phyloP scores from a whole-genome alignment of 305 asterid genomes.

The Fraxinus albicans region DNA sequence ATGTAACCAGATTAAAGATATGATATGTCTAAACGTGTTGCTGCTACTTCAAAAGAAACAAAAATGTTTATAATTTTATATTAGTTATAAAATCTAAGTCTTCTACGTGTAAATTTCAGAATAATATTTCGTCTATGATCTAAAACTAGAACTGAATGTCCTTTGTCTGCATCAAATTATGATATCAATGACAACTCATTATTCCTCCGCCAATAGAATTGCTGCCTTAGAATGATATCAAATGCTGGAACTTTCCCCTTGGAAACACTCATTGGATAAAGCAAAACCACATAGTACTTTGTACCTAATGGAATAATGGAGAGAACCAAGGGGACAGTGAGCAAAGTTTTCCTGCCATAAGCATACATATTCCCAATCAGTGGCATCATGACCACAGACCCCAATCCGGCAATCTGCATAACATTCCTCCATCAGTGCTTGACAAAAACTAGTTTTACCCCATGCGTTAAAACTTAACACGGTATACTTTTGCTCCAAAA shows the following conservation, averaged over 20 bases:
- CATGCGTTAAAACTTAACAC: too few species aligned
- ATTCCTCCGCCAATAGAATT: not conserved
- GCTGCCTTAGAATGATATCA: not conserved
- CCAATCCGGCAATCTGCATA: conserved; percentile 3
- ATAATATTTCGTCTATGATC: not conserved
- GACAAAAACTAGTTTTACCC: not conserved
- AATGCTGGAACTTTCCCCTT: not conserved
- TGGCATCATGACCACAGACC: conserved; percentile 8
- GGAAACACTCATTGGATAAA: not conserved
- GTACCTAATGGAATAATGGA: too few species aligned
- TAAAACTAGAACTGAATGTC: not conserved
- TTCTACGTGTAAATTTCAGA: not conserved
- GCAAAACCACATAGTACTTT: too few species aligned
- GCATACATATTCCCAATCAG: conserved; percentile 12
- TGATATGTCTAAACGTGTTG: not conserved
- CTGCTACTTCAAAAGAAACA: not conserved
- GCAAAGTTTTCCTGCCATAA: conserved; percentile 7
- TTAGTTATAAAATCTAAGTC: not conserved
- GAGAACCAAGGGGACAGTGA: not conserved
- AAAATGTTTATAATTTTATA: not conserved
- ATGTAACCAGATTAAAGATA: not conserved
- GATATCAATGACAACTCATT: not conserved
- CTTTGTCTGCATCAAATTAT: not conserved
- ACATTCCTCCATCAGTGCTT: not conserved
- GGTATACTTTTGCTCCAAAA: too few species aligned